phyloP scores from a whole-genome alignment of 805 yeast genomes.

The Candida maris region DNA sequence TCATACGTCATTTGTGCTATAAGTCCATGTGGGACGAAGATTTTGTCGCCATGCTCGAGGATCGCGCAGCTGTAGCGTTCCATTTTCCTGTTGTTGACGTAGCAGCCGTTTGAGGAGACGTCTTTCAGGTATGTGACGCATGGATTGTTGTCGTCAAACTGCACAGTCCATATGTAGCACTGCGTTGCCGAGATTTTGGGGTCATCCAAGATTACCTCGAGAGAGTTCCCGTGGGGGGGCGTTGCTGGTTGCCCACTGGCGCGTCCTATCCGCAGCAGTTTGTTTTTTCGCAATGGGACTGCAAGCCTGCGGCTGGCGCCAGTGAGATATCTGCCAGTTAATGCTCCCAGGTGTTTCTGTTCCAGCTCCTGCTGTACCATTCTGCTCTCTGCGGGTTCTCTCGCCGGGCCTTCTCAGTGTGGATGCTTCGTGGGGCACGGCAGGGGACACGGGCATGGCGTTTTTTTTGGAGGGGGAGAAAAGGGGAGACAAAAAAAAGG shows the following conservation, averaged over 20 bases:
- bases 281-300: slow-evolving; percentile 25
- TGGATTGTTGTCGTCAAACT: slow-evolving; percentile 45
- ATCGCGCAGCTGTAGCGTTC: slow-evolving; percentile 30
- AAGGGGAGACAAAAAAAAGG: no score
- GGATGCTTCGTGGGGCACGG: no score
- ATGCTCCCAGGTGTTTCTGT: no score
- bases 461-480: no score
- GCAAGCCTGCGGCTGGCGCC: slow-evolving; percentile 1
- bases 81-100: slow-evolving; percentile 35
- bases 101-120: slow-evolving; percentile 48
- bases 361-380: no score
- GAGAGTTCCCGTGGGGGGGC: slow-evolving; percentile 4
- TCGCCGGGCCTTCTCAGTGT: no score
- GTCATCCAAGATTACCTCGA: slow-evolving; percentile 30
- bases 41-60: slow-evolving; percentile 35
- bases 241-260: slow-evolving; percentile 24
- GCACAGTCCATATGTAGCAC: slow-evolving; percentile 33
- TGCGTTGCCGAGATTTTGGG: slow-evolving; percentile 44
- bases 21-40: slow-evolving; percentile 35
- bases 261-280: slow-evolving; percentile 44
- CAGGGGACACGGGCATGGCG: no score
- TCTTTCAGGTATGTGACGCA: slow-evolving; percentile 51
- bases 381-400: no score
- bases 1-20: slow-evolving; percentile 12
- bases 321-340: slow-evolving; percentile 6